Percentiles rank a stretch among this genome's conserved stretches.
These are phyloP conservation scores for Acer saccharum DNA, from an alignment of 345 rosid genomes.

Conservation along the genomic window DNA sequence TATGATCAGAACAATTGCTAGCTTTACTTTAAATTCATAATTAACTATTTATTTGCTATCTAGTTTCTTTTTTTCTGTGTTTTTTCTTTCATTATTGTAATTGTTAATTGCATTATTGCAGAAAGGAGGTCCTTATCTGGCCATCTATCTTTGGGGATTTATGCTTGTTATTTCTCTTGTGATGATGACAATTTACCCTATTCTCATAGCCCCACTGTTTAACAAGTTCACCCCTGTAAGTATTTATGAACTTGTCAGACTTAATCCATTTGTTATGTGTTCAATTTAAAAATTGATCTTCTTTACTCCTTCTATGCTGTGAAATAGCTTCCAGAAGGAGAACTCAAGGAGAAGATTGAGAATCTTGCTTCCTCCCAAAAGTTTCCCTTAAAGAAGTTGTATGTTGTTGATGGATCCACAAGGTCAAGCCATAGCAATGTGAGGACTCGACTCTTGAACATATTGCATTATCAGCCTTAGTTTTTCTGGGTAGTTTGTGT, in stretches of 20 bases:
- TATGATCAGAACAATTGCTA: background rate
- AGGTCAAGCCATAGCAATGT: constrained; percentile 99
- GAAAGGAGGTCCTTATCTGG: constrained; percentile 99
- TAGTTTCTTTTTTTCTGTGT: background rate
- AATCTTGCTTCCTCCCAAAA: constrained; percentile 82
- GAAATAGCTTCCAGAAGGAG: constrained; percentile 91
- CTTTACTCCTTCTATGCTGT: constrained; percentile 19
- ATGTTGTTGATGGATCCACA: constrained; percentile 98
- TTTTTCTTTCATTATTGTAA: constrained; percentile 3
- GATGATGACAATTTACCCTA: constrained; percentile 96
- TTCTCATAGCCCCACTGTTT: constrained; percentile 93
- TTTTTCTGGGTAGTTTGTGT: background rate
- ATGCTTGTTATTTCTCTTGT: constrained; percentile 92
- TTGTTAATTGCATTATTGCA: constrained; percentile 40
- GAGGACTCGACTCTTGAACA: constrained; percentile 34
- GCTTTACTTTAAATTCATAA: constrained; percentile 9
- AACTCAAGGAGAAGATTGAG: constrained; percentile 78
- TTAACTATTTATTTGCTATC: constrained; percentile 4
- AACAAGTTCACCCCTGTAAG: constrained; percentile 97
- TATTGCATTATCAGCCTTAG: background rate
- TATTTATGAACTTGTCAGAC: constrained; percentile 20
- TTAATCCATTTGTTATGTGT: background rate
- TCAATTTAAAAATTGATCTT: constrained; percentile 20
- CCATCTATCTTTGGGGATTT: constrained; percentile 97
- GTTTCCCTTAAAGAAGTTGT: constrained; percentile 94